Conservation (phyloP, 179 eudicot species). For the Vitellaria paradoxa region DNA sequence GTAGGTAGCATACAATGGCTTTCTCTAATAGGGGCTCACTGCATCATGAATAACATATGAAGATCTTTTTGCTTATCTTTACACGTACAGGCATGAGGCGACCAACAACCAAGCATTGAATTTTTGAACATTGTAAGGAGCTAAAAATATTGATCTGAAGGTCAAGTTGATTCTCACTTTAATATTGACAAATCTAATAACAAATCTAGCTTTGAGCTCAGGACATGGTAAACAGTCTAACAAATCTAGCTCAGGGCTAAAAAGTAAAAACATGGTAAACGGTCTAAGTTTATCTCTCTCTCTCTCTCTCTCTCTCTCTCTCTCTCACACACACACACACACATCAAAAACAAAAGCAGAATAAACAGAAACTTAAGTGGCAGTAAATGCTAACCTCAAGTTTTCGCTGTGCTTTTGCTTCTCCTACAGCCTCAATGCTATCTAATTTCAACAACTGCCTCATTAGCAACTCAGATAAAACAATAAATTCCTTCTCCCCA, state of each 20-base stretch:
- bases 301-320: too few species aligned
- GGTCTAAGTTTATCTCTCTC: not conserved
- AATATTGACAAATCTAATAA: not conserved
- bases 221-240: not conserved
- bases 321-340: not conserved
- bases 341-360: not conserved
- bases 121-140: not conserved
- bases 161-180: not conserved
- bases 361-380: not conserved
- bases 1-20: not conserved
- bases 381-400: constrained; percentile 42
- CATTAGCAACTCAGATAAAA: constrained; percentile 63
- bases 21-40: not conserved
- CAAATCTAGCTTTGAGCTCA: too few species aligned
- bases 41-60: not conserved
- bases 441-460: constrained; percentile 71
- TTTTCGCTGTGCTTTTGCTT: constrained; percentile 56
- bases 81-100: not conserved
- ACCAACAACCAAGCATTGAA: not conserved
- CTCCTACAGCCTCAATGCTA: constrained; percentile 67
- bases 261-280: not conserved
- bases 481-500: constrained; percentile 57
- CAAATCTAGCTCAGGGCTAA: not conserved
- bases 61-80: not conserved
- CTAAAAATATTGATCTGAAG: not conserved